Base-by-base conservation (phyloP, 2,329 filamentous ascomycete genomes). In the Chalaropsis thielavioides region DNA sequence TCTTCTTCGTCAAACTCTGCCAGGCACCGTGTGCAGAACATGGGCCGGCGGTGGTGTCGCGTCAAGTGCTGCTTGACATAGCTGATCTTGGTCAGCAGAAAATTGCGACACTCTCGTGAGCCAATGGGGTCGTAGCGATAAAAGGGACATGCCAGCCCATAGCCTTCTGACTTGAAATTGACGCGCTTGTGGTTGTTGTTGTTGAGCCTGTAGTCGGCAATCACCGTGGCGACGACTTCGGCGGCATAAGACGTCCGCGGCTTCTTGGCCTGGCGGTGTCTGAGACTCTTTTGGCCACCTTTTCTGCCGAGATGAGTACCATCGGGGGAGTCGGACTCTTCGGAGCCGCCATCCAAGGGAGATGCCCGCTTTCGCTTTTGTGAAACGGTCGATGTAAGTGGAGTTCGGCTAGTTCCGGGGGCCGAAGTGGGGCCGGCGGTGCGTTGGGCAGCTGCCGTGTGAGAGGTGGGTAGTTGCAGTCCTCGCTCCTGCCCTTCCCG, bases 61-160 rank as follows among this genome's bases (percentile, higher is more conserved):
- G 67, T 64, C 1, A 69, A 67, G 38, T 72, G 70, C 35, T 72
- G 70, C 61, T 72, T 72, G 7, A 72, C 69, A 40, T 72, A 70
- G n/a, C 68, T 69, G 10, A 71, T 69, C 46, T 70, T 69, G 15
- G 66, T 67, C 7, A 72, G 63, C 2, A 69, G 64, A 35, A 69
- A 69, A 13, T 68, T 66, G 31, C 68, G 61, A n/a, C 70, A 72
- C 22, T 63, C 61, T 15, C 65, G 65, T 56, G 70, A 68, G 46
- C 67, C 68, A 8, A 64, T 41, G 0, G 68, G 67, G 17, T 72
- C 66, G 13, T 63, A 66, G 43, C 70, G 69, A 59, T 69, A 69
- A 41, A 70, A 71, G 8, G 68, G 69, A 35, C 70, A 71, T 0
- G 70, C 69, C 8, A 70, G 63, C n/a, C 66, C 59, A 22, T 64